Base-by-base conservation (phyloP, 495 filamentous ascomycete genomes). In the Daldinia grandis region DNA sequence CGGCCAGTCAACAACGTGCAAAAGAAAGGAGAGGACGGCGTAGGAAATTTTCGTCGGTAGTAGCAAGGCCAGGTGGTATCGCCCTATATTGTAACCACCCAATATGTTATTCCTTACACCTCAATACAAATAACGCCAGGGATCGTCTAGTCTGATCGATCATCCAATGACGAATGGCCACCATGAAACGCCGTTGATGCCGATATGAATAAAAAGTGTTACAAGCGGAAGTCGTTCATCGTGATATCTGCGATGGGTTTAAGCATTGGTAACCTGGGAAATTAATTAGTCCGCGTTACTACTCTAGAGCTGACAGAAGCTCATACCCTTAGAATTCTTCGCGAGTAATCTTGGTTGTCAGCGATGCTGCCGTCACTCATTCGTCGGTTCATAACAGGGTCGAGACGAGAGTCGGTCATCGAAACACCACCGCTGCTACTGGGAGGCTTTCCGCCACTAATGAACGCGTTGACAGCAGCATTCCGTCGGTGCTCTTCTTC, bases 331-430 rank as follows among this genome's bases (percentile, higher is more conserved):
- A 99, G 85, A 78, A 99, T 97, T 75, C 91, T 91, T 79, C 95
- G 88, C 64, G 95, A 98, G 81, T 98, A 99, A 80, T 98, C 95
- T 78, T 96, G 89, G 81, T 97, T 95, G 78, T 99, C 96, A 72
- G 94, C 95, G 76, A 99, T 98, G 81, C 95, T 98, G 72, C 95
- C 95, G 79, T 95, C 92, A 80, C 95, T 98, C 82, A 95, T 89
- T 78, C 95, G 88, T 75, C 93, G 85, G 71, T 95, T 89, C 90
- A 97, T 92, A 55, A 91, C 88, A 24, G 95, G 93, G 69, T 99
- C 95, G 65, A 98, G 90, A 24, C 96, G 88, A 49, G 91, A 90
- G 78, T 98, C 94, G 9, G 85, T 84, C 83, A 91, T 88, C 28
- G 91, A 90, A 33, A 82, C 81, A 64, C 84, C 84, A 62, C 85